phyloP scores from a whole-genome alignment of 2,329 filamentous ascomycete genomes.

The Beauveria brongniartii region DNA sequence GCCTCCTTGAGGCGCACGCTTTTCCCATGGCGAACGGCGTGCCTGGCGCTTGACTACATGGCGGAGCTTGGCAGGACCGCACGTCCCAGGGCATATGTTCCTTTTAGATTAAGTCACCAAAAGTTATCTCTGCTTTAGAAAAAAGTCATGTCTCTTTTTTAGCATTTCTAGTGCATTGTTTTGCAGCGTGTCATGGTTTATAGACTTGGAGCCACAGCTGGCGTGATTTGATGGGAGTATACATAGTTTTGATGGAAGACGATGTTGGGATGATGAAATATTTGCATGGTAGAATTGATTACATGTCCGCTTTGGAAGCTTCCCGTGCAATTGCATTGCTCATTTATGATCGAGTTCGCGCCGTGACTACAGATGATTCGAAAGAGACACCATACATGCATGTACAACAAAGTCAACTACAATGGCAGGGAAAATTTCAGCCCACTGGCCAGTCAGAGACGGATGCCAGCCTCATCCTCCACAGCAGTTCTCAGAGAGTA shows the following conservation, averaged over 20 bases:
- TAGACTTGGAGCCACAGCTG: background rate
- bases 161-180: background rate
- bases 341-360: no score
- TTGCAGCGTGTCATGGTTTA: background rate
- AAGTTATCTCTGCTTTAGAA: background rate
- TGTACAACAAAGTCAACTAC: no score
- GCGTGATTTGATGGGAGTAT: background rate
- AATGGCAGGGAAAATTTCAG: no score
- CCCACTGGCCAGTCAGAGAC: no score
- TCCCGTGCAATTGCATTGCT: no score
- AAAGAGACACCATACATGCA: no score
- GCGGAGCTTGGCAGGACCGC: background rate
- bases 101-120: background rate
- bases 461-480: no score
- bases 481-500: no score
- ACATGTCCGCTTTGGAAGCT: no score
- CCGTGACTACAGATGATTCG: no score
- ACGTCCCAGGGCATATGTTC: background rate
- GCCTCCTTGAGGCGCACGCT: constrained; percentile 42
- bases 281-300: background rate
- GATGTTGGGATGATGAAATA: background rate
- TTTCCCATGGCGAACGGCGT: constrained; percentile 22
- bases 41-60: constrained; percentile 5
- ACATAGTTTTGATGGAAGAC: background rate
- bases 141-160: background rate